Evolutionary conservation across 2,329 filamentous ascomycete species (phyloP).

Genomic region (Shiraia sp.): DNA sequence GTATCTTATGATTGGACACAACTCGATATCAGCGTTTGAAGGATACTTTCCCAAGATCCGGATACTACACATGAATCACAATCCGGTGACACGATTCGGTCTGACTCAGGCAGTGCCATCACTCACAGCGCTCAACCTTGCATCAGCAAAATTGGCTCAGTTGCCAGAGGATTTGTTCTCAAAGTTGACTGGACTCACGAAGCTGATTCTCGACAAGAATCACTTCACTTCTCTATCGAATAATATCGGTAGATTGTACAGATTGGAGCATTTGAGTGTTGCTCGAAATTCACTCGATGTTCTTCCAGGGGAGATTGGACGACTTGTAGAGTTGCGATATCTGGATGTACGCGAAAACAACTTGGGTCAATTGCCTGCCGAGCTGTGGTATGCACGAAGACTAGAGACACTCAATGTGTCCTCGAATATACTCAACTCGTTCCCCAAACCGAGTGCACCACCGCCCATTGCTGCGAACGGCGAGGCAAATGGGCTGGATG

Average conservation of each 20-base stretch:
- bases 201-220: slow-evolving; percentile 89
- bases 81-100: slow-evolving; percentile 92
- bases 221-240: slow-evolving; percentile 89
- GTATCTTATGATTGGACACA: slow-evolving; percentile 87
- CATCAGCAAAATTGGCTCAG: slow-evolving; percentile 86
- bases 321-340: slow-evolving; percentile 78
- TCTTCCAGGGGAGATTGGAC: slow-evolving; percentile 85
- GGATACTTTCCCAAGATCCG: slow-evolving; percentile 86
- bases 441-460: slow-evolving; percentile 81
- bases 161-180: slow-evolving; percentile 85
- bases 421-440: slow-evolving; percentile 87
- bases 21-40: slow-evolving; percentile 85
- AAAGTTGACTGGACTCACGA: slow-evolving; percentile 83
- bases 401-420: slow-evolving; percentile 93
- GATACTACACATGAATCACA: slow-evolving; percentile 87
- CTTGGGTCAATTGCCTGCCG: slow-evolving; percentile 81
- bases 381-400: slow-evolving; percentile 94
- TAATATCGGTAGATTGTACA: slow-evolving; percentile 80
- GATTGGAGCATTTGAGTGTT: slow-evolving; percentile 89
- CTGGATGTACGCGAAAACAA: slow-evolving; percentile 95
- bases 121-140: slow-evolving; percentile 83
- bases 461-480: slow-evolving; percentile 56
- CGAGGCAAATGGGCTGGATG: slow-evolving; percentile 38
- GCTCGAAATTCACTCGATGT: slow-evolving; percentile 87
- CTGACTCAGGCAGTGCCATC: slow-evolving; percentile 76